Evolutionary conservation across 257 asterid species (phyloP).

Genomic region (Solanum ossicruentum): DNA sequence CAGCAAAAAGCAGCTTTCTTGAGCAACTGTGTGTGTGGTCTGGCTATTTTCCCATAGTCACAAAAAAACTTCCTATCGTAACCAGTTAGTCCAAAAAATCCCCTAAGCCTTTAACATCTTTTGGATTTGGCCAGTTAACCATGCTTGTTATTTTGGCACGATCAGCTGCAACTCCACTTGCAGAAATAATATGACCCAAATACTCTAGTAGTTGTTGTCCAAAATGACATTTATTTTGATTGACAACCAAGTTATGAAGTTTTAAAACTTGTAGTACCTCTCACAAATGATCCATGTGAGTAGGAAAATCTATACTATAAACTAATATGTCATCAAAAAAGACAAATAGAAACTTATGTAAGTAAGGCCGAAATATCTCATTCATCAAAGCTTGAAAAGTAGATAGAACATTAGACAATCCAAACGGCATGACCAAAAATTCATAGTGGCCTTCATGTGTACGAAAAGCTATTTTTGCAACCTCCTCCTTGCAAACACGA

Average conservation of each 20-base stretch:
- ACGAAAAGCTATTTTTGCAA: background rate
- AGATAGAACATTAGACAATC: background rate
- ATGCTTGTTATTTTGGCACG: background rate
- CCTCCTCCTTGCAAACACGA: background rate
- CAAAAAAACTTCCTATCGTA: background rate
- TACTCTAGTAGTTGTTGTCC: background rate
- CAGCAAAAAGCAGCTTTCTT: background rate
- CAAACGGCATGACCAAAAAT: background rate
- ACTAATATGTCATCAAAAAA: background rate
- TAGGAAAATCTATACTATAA: background rate
- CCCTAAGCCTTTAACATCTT: background rate
- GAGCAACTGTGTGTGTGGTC: background rate
- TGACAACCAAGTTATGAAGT: background rate
- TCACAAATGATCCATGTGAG: background rate
- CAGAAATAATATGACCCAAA: background rate
- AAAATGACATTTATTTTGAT: background rate
- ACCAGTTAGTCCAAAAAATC: background rate
- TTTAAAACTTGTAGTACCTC: background rate
- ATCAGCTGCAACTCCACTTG: background rate
- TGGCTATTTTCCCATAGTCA: background rate
- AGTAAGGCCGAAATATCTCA: background rate
- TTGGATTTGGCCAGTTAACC: background rate
- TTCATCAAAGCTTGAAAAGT: background rate
- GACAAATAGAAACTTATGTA: background rate
- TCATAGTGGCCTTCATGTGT: background rate